Percentiles rank a stretch among this genome's conserved stretches.
Evolutionary conservation across 495 filamentous ascomycete genomes (phyloP).

Genomic region (Hyaloscypha finlandica): DNA sequence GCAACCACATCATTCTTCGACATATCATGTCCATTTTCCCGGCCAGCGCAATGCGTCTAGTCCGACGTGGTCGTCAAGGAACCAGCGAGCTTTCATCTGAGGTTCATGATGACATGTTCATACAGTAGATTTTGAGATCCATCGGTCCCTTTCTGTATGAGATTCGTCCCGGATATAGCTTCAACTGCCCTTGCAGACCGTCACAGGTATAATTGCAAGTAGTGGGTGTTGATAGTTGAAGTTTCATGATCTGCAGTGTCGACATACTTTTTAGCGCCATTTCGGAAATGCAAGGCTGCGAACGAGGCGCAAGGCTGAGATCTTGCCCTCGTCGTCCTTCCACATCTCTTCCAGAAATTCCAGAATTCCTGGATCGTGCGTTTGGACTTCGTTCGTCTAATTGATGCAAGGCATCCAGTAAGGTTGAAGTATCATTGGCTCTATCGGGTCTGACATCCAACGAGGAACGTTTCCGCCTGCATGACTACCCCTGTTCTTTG

Average conservation of each 20-base stretch:
- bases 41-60: background rate
- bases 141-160: background rate
- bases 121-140: background rate
- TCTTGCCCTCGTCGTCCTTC: background rate
- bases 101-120: background rate
- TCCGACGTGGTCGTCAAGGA: background rate
- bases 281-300: background rate
- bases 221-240: background rate
- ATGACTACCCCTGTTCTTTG: background rate
- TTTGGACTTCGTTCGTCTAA: background rate
- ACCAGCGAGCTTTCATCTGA: background rate
- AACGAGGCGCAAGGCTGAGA: conserved; percentile 1
- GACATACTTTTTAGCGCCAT: background rate
- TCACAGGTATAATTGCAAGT: background rate
- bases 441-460: background rate
- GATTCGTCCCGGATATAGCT: background rate
- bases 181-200: background rate
- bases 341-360: background rate
- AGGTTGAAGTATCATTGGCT: background rate
- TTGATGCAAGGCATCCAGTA: background rate
- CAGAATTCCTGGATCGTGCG: background rate
- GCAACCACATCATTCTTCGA: background rate
- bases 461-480: background rate
- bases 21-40: background rate
- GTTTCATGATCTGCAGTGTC: background rate